A percentile compares a stretch with the other conserved stretches of the same genome.
phyloP scores from a whole-genome alignment of 1,284 basidiomycete genomes.

The Ganoderma lingzhi region DNA sequence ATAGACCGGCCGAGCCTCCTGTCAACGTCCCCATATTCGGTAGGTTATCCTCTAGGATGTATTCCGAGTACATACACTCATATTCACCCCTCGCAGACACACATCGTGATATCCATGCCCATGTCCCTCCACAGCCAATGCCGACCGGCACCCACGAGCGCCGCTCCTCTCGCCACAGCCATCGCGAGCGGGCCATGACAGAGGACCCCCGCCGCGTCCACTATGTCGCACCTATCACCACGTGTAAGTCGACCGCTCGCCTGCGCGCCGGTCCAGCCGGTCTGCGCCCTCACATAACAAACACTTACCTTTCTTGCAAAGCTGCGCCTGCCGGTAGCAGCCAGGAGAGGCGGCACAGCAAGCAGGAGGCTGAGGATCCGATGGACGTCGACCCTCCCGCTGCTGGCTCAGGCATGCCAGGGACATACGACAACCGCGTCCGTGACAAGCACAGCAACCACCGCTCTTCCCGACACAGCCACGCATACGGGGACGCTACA shows the following conservation, averaged over 20 bases:
- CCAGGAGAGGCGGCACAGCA: constrained; percentile 16
- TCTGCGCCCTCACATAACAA: not conserved
- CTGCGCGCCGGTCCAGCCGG: constrained; percentile 5
- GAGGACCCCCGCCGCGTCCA: constrained; percentile 17
- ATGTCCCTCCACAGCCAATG: constrained; percentile 9
- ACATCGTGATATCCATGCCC: constrained; percentile 12
- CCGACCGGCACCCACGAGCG: constrained; percentile 8
- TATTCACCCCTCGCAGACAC: not conserved
- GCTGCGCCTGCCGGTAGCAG: constrained; percentile 3
- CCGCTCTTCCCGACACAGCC: constrained; percentile 15
- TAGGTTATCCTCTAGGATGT: constrained; percentile 2
- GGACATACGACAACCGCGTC: not conserved
- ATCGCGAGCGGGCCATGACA: constrained; percentile 15
- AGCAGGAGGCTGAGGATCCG: not conserved
- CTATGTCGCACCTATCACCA: not conserved
- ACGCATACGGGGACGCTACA: not conserved
- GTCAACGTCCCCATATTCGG: constrained; percentile 20
- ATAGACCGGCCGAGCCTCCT: constrained; percentile 19
- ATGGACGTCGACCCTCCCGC: constrained; percentile 9
- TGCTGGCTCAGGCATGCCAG: not conserved
- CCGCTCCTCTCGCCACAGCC: constrained; percentile 22
- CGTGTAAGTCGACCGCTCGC: constrained; percentile 17
- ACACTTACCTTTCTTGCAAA: not conserved
- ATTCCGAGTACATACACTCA: not conserved
- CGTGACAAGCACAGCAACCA: constrained; percentile 1